Conservation (phyloP, 2,329 filamentous ascomycete genomes). For the Thelonectria discophora region DNA sequence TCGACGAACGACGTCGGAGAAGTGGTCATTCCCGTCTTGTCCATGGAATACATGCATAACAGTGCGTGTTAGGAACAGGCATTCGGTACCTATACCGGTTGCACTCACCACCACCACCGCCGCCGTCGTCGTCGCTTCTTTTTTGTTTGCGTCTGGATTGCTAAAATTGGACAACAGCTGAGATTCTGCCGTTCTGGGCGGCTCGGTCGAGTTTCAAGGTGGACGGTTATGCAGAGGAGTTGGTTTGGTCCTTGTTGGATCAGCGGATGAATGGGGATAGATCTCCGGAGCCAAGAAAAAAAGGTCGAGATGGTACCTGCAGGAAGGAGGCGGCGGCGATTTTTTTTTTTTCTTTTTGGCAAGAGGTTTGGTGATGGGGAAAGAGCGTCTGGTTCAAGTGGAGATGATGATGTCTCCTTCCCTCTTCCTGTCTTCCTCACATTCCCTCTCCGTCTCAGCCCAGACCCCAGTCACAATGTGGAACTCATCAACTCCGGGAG, state of each 20-base stretch:
- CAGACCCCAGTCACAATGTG: too few relatives aligned
- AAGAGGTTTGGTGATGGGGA: neutral
- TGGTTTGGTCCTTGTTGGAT: neutral
- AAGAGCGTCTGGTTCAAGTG: neutral
- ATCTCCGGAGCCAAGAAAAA: constrained; percentile 37
- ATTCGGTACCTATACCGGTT: too few relatives aligned
- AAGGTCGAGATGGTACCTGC: constrained; percentile 42
- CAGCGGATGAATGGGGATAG: constrained; percentile 26
- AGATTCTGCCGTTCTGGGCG: neutral
- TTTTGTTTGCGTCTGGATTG: neutral
- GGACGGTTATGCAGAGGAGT: neutral
- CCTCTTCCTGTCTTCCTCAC: too few relatives aligned
- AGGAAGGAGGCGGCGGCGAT: constrained; percentile 30
- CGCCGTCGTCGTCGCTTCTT: too few relatives aligned
- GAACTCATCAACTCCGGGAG: too few relatives aligned
- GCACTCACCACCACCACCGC: too few relatives aligned
- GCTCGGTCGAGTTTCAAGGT: constrained; percentile 5
- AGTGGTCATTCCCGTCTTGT: neutral
- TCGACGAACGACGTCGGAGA: constrained; percentile 9
- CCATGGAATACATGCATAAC: neutral
- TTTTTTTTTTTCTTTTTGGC: constrained; percentile 2
- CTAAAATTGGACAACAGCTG: constrained; percentile 4
- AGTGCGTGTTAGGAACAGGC: neutral
- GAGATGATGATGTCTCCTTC: neutral
- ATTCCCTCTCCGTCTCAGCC: too few relatives aligned